Evolutionary conservation across 2,329 filamentous ascomycete species (phyloP).

Genomic region (Colletotrichum falcatum): DNA sequence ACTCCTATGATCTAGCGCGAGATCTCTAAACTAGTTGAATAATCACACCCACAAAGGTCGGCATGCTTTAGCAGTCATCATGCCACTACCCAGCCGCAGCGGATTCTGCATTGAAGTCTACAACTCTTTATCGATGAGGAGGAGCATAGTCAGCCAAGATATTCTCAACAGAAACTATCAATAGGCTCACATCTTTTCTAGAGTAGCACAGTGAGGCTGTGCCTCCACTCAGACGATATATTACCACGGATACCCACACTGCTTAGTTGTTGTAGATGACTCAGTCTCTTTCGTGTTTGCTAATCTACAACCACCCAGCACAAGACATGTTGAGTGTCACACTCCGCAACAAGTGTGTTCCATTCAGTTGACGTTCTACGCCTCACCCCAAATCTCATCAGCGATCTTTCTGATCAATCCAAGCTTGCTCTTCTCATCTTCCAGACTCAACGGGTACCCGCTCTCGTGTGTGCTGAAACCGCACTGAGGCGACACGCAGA

Average conservation of each 20-base stretch:
- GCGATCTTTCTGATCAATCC: conserved; percentile 77
- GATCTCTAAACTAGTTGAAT: background rate
- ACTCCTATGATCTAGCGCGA: too few species aligned
- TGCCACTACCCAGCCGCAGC: background rate
- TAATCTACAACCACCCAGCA: background rate
- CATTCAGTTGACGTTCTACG: conserved; percentile 31
- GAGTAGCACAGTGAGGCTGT: too few species aligned
- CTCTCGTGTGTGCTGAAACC: conserved; percentile 80
- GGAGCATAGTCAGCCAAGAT: too few species aligned
- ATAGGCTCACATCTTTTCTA: too few species aligned
- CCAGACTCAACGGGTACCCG: conserved; percentile 75
- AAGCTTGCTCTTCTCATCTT: conserved; percentile 81
- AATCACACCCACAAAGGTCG: background rate
- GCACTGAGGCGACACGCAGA: conserved; percentile 78
- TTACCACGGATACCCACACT: background rate
- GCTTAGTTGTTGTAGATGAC: background rate
- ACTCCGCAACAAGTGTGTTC: too few species aligned
- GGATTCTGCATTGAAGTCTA: background rate
- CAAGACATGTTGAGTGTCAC: conserved; percentile 9
- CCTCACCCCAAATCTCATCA: conserved; percentile 73
- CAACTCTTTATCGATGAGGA: background rate
- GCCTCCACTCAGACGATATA: background rate
- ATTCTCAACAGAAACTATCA: too few species aligned
- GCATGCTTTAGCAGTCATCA: background rate
- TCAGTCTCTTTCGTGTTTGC: background rate